These are phyloP conservation scores for Dalbergia cultrata DNA, from an alignment of 306 rosid species.

Conservation along the genomic window DNA sequence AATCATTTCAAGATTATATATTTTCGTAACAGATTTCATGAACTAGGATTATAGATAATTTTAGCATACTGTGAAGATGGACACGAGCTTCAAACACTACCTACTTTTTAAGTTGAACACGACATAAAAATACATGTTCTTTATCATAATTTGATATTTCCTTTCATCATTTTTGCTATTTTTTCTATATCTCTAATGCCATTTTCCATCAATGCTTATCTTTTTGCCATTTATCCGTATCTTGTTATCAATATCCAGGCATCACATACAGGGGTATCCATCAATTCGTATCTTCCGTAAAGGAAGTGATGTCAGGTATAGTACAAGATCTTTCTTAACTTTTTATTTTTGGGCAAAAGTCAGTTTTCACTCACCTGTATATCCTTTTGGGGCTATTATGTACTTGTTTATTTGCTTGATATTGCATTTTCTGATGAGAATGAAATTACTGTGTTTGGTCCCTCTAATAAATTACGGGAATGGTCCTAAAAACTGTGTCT, in stretches of 20 bases:
- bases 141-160: constrained; percentile 39
- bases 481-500: neutral
- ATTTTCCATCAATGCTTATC: constrained; percentile 31
- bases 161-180: constrained; percentile 24
- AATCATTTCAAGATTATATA: constrained; percentile 7
- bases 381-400: constrained; percentile 1
- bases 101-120: constrained; percentile 24
- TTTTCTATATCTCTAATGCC: constrained; percentile 14
- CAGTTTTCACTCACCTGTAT: neutral
- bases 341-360: constrained; percentile 13
- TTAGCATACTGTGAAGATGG: constrained; percentile 29
- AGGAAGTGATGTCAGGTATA: constrained; percentile 93
- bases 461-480: constrained; percentile 1
- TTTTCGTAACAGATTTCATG: constrained; percentile 21
- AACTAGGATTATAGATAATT: constrained; percentile 27
- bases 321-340: neutral
- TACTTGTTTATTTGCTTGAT: constrained; percentile 24
- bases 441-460: neutral
- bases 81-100: constrained; percentile 9
- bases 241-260: constrained; percentile 61
- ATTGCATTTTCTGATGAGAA: constrained; percentile 21
- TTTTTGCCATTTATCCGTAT: constrained; percentile 33
- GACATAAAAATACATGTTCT: constrained; percentile 32
- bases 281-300: constrained; percentile 96
- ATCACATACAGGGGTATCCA: constrained; percentile 99